These are phyloP conservation scores for Panicum miliaceum DNA, from an alignment of 176 grass and related monocot species.

Conservation along the genomic window DNA sequence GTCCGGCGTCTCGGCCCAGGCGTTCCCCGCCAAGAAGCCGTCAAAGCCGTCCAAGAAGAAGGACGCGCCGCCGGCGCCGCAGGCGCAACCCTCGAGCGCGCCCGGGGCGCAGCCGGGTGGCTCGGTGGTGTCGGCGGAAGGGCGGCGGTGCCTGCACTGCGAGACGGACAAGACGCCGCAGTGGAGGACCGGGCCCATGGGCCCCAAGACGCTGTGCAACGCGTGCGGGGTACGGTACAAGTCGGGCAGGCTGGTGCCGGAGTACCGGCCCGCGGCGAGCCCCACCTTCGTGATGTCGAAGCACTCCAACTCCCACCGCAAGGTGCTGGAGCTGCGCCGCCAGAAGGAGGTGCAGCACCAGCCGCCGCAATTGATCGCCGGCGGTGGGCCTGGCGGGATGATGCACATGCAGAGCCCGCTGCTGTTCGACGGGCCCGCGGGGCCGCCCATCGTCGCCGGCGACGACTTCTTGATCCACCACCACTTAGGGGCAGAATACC, in stretches of 20 bases:
- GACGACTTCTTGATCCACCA: slow-evolving; percentile 81
- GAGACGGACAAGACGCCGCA: slow-evolving; percentile 97
- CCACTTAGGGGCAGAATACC: slow-evolving; percentile 59
- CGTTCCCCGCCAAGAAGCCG: slow-evolving; percentile 46
- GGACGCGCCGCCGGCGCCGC: slow-evolving; percentile 27
- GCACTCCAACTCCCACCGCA: slow-evolving; percentile 99
- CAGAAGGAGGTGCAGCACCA: slow-evolving; percentile 71
- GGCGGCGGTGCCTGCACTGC: slow-evolving; percentile 86
- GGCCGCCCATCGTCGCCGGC: neutral
- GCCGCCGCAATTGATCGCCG: slow-evolving; percentile 27
- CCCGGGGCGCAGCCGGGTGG: neutral
- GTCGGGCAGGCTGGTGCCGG: slow-evolving; percentile 87
- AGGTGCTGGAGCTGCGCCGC: slow-evolving; percentile 88
- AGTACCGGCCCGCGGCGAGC: slow-evolving; percentile 93
- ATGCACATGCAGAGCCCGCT: slow-evolving; percentile 42
- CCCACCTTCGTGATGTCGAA: slow-evolving; percentile 75
- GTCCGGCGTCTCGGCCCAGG: slow-evolving; percentile 32
- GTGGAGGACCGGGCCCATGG: slow-evolving; percentile 94
- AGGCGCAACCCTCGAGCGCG: neutral
- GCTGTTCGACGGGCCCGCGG: slow-evolving; percentile 45
- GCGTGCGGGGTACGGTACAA: slow-evolving; percentile 95
- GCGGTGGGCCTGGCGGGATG: neutral
- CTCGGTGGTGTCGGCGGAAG: slow-evolving; percentile 36
- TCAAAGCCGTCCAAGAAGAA: slow-evolving; percentile 71
- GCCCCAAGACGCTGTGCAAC: slow-evolving; percentile 98